A percentile compares a stretch with the other conserved stretches of the same genome.
phyloP scores from a whole-genome alignment of 805 yeast genomes.

The Nakazawaea populi region DNA sequence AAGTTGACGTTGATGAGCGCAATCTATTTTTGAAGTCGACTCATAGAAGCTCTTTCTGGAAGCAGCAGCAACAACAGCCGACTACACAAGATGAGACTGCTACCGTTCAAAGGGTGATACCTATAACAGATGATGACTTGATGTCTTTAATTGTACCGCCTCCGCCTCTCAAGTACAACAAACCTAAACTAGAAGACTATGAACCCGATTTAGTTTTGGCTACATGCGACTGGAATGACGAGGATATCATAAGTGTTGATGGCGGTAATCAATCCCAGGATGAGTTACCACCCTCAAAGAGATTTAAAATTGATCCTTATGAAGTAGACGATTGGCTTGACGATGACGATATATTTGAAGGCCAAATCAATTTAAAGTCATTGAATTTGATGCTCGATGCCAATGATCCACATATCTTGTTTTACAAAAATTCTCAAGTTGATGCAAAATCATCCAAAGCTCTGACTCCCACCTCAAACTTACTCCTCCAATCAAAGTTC shows the following conservation, averaged over 20 bases:
- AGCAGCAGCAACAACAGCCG: background rate
- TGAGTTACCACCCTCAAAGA: constrained; percentile 14
- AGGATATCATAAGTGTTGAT: constrained; percentile 48
- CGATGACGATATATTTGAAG: constrained; percentile 73
- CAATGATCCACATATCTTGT: constrained; percentile 80
- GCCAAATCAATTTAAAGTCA: constrained; percentile 34
- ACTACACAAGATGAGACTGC: constrained; percentile 6
- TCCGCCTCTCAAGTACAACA: constrained; percentile 14
- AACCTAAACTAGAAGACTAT: constrained; percentile 29
- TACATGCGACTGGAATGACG: constrained; percentile 76
- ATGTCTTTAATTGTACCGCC: constrained; percentile 14
- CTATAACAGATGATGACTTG: constrained; percentile 24
- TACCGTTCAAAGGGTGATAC: constrained; percentile 18
- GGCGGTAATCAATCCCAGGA: constrained; percentile 13
- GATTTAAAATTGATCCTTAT: constrained; percentile 23
- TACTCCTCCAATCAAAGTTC: constrained; percentile 52
- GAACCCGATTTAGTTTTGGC: constrained; percentile 57
- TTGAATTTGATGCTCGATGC: constrained; percentile 56
- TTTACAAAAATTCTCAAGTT: constrained; percentile 34
- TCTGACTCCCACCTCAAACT: constrained; percentile 47
- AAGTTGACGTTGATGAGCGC: constrained; percentile 57
- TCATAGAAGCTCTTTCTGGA: background rate
- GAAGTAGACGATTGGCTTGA: constrained; percentile 41
- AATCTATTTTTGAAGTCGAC: constrained; percentile 33
- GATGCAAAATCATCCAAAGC: constrained; percentile 21